Conservation (phyloP, 257 asterid genomes). For the Anisodus acutangulus region DNA sequence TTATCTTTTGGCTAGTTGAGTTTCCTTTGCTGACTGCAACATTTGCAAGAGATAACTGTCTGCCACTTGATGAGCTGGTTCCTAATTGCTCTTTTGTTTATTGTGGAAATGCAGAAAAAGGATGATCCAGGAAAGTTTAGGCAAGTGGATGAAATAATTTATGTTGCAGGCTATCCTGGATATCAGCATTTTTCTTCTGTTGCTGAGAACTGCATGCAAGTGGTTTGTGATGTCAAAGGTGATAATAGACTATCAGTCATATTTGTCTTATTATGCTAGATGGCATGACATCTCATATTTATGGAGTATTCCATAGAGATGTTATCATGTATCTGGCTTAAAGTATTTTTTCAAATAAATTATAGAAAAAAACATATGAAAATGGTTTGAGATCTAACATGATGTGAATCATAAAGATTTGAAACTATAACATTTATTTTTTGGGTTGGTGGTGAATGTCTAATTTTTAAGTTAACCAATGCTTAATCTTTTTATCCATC, state of each 20-base stretch:
- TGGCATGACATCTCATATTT: background rate
- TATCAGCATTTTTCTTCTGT: constrained; percentile 64
- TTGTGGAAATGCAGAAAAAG: constrained; percentile 63
- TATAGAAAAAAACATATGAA: background rate
- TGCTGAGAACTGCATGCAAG: constrained; percentile 77
- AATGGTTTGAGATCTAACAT: constrained; percentile 1
- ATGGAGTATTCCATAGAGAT: background rate
- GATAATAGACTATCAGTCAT: constrained; percentile 5
- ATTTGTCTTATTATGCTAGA: background rate
- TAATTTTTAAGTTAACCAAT: background rate
- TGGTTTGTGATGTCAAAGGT: constrained; percentile 96
- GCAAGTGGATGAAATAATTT: constrained; percentile 86
- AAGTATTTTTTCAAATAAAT: background rate
- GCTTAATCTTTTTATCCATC: constrained; percentile 9
- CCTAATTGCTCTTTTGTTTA: constrained; percentile 7
- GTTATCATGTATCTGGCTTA: background rate
- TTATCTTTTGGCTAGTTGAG: background rate
- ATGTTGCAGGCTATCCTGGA: constrained; percentile 73
- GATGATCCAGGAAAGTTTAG: constrained; percentile 88
- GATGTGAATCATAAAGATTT: background rate
- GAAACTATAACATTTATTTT: constrained; percentile 3
- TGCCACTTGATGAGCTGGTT: background rate
- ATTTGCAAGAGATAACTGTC: background rate
- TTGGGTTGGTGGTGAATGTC: constrained; percentile 1
- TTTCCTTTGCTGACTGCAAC: constrained; percentile 1